Percentiles rank a stretch among this genome's conserved stretches.
phyloP scores from a whole-genome alignment of 2,329 filamentous ascomycete genomes.

The Cladorrhinum sp. region DNA sequence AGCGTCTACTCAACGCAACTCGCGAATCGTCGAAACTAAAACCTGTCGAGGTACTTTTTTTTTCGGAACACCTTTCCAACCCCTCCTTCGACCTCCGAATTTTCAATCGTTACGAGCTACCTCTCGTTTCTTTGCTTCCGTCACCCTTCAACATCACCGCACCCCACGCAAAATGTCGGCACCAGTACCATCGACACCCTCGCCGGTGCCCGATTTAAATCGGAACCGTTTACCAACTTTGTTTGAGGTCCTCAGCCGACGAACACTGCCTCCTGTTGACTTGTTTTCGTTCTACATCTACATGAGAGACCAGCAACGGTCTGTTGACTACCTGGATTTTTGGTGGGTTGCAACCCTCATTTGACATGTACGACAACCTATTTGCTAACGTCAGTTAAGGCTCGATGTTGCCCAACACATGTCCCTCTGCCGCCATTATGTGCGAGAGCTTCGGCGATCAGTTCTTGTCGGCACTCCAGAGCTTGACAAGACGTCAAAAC shows the following conservation, averaged over 20 bases:
- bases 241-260: slow-evolving; percentile 90
- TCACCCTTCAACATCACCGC: background rate
- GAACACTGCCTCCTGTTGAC: slow-evolving; percentile 93
- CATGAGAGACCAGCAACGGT: slow-evolving; percentile 97
- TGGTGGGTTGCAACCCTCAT: slow-evolving; percentile 60
- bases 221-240: slow-evolving; percentile 89
- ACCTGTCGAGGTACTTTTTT: background rate
- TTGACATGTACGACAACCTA: background rate
- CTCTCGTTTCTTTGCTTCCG: background rate
- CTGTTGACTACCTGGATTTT: slow-evolving; percentile 96
- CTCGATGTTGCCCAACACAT: slow-evolving; percentile 99
- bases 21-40: slow-evolving; percentile 1
- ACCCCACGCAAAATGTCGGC: slow-evolving; percentile 37
- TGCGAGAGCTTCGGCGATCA: slow-evolving; percentile 88
- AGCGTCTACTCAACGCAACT: slow-evolving; percentile 1
- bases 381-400: slow-evolving; percentile 51
- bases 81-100: background rate
- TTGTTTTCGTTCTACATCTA: slow-evolving; percentile 99
- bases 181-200: slow-evolving; percentile 40
- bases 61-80: slow-evolving; percentile 2
- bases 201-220: slow-evolving; percentile 56
- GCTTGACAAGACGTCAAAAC: slow-evolving; percentile 77
- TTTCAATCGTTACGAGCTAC: slow-evolving; percentile 11
- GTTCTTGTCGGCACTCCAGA: slow-evolving; percentile 93
- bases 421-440: slow-evolving; percentile 95